Conservation (phyloP, 2,329 filamentous ascomycete genomes). For the Tolypocladium guangdongense region DNA sequence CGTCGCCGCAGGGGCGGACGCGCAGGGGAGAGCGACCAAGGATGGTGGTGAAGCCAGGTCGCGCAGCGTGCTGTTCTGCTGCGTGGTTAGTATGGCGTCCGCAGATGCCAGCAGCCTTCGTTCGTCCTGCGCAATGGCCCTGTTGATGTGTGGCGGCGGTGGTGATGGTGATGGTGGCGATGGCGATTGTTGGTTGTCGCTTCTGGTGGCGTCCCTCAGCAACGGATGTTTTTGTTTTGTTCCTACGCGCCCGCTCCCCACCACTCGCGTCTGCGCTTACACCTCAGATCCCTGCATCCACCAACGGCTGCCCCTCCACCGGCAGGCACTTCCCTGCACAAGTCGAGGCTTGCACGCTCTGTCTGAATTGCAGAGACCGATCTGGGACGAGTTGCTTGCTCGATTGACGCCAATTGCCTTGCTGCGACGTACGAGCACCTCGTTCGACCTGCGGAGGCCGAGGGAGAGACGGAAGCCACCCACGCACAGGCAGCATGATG, state of each 20-base stretch:
- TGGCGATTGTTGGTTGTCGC: slow-evolving; percentile 5
- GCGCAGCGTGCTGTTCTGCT: neutral
- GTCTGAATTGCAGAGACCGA: neutral
- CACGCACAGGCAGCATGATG: neutral
- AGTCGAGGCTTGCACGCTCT: neutral
- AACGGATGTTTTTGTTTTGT: slow-evolving; percentile 22
- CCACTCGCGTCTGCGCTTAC: slow-evolving; percentile 4
- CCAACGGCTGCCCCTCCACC: neutral
- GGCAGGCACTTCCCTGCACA: neutral
- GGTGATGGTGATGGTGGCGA: slow-evolving; percentile 6
- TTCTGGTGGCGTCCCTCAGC: slow-evolving; percentile 8
- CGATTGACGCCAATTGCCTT: neutral
- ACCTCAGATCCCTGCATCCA: slow-evolving; percentile 10
- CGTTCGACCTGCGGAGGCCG: too few relatives aligned
- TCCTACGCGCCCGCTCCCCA: slow-evolving; percentile 13
- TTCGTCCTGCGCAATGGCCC: neutral
- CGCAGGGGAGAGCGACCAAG: neutral
- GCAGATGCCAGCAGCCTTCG: neutral
- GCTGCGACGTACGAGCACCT: too few relatives aligned
- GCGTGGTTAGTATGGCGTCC: neutral
- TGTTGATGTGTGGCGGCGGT: slow-evolving; percentile 3
- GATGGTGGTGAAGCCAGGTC: too few relatives aligned
- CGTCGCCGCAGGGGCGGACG: slow-evolving; percentile 8
- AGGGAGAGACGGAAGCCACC: too few relatives aligned
- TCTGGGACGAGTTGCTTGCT: neutral